Base-by-base conservation (phyloP, 2,329 filamentous ascomycete genomes). In the Aureobasidium pullulans region DNA sequence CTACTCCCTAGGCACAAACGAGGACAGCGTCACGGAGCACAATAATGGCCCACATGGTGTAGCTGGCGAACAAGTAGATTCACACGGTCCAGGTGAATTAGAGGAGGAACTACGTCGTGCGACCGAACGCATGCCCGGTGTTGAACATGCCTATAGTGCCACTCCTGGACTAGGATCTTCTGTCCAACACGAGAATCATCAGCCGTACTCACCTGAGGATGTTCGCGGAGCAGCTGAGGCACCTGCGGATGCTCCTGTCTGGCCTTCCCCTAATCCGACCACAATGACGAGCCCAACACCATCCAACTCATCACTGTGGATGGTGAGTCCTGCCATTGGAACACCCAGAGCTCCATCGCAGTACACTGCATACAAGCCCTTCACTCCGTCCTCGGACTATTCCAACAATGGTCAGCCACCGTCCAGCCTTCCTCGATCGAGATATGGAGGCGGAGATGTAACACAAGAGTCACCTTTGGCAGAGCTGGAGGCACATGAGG, bases 281-380 rank as follows among this genome's bases (percentile, higher is more conserved):
- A 23, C 32, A 19, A 57, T 57, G 15, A 32, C 43, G 1, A 57
- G 54, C 29, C 56, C 56, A 16, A 29, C 56, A 9, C 44, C 43
- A 8, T 59, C 56, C 23, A 59, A 59, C 37, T 59, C 46, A 16
- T 59, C 56, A 13, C 16, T 50, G 36, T 59, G 44, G 44, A 50
- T 50, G 56, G n/a, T 13, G 16, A 28, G 29, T 2, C 32, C 54
- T 15, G 36, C 8, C 4, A 31, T 31, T 10, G 16, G 9, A n/a
- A 46, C 52, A 9, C 56, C 47, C 7, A 29, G 40, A 19, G 31
- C 10, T 6, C 19, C 39, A 23, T 47, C 57, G 4, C 47, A 23
- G 7, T 46, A 44, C 13, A 23, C 16, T 6, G 40, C 57, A 10
- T 59, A 59, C 47, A 52, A 29, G 10, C 46, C 56, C 3, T 52